phyloP scores from a whole-genome alignment of 1,139 yeast genomes.

The Taphrina pruni region DNA sequence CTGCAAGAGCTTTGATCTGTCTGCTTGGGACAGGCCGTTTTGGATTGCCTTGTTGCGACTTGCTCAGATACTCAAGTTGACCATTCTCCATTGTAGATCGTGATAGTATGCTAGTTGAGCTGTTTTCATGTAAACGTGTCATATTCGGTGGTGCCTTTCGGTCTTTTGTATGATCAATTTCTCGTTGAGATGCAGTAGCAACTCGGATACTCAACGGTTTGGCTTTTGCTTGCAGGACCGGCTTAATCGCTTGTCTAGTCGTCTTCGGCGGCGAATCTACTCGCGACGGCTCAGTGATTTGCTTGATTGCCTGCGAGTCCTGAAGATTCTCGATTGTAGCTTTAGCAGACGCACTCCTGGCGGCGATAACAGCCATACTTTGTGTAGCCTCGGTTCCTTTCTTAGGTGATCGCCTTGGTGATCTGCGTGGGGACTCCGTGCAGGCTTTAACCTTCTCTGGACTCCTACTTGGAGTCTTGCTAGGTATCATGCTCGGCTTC shows the following conservation, averaged over 20 bases:
- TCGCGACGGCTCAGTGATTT: background rate
- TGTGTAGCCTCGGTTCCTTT: constrained; percentile 17
- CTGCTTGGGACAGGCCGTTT: constrained; percentile 10
- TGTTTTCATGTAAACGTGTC: background rate
- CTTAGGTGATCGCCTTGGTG: constrained; percentile 18
- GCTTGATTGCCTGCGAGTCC: background rate
- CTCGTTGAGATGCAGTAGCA: constrained; percentile 44
- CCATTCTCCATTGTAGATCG: constrained; percentile 5
- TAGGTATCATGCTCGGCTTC: constrained; percentile 28
- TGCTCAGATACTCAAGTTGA: constrained; percentile 19
- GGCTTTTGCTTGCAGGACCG: constrained; percentile 3
- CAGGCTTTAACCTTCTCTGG: background rate
- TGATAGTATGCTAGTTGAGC: background rate
- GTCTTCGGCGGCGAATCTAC: constrained; percentile 4
- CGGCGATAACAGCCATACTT: constrained; percentile 29
- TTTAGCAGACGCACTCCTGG: constrained; percentile 15
- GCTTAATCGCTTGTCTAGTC: background rate
- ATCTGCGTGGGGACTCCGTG: constrained; percentile 17
- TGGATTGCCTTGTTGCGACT: constrained; percentile 13
- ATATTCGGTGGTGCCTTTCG: constrained; percentile 18
- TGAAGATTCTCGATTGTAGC: background rate
- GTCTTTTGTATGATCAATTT: constrained; percentile 36
- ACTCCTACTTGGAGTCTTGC: constrained; percentile 21
- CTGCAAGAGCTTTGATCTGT: constrained; percentile 43
- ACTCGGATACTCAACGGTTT: constrained; percentile 42